Percentiles rank a stretch among this genome's conserved stretches.
These are phyloP conservation scores for Coniochaeta prunicola DNA, from an alignment of 2,329 filamentous ascomycete species.

Conservation along the genomic window DNA sequence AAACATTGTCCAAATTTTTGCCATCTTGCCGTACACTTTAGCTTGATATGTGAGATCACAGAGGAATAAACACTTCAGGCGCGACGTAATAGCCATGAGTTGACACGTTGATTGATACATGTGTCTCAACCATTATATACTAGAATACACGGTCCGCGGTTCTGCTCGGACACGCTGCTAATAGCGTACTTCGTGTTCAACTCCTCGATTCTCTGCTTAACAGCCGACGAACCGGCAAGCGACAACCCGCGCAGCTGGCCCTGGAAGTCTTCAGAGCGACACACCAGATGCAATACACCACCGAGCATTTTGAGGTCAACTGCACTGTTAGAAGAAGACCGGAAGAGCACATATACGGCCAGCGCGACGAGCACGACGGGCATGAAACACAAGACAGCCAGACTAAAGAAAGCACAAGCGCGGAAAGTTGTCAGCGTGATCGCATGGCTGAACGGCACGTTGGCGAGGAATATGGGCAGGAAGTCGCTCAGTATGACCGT, in stretches of 20 bases:
- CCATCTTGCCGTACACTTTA: too few relatives aligned
- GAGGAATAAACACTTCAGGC: too few relatives aligned
- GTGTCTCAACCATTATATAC: too few relatives aligned
- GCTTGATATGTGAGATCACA: too few relatives aligned
- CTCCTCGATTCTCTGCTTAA: too few relatives aligned
- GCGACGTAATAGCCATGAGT: too few relatives aligned
- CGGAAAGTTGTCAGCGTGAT: conserved; percentile 22
- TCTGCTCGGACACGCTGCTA: too few relatives aligned
- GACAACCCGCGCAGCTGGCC: not conserved
- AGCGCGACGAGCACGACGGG: conserved; percentile 25
- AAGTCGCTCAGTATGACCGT: conserved; percentile 28
- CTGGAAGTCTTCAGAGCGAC: not conserved
- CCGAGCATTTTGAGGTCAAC: not conserved
- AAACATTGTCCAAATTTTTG: too few relatives aligned
- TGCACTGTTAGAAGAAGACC: not conserved
- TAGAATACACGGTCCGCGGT: too few relatives aligned
- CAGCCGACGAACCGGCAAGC: too few relatives aligned
- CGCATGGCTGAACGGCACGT: conserved; percentile 27
- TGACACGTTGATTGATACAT: too few relatives aligned
- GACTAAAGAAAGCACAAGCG: conserved; percentile 24
- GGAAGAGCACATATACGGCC: conserved; percentile 20
- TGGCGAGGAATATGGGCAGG: conserved; percentile 29
- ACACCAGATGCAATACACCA: not conserved
- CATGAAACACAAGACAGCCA: conserved; percentile 28
- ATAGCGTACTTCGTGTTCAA: too few relatives aligned